Evolutionary conservation across 768 basidiomycete species (phyloP), one percentile per base, ranked within the genome.

Genomic region (Suillus fuscotomentosus): DNA sequence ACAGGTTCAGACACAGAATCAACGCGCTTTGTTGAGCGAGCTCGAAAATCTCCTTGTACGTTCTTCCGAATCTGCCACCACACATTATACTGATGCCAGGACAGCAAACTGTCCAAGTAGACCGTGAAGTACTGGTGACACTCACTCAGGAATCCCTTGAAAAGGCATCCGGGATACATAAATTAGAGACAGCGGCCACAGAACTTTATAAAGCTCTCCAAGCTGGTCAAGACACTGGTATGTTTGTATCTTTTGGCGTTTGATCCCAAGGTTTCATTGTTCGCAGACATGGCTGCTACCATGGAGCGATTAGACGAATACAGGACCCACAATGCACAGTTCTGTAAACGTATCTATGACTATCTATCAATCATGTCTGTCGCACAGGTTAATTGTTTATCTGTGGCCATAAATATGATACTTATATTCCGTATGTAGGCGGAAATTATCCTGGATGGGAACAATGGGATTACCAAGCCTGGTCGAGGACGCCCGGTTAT

Each of bases 1-100:
- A 42, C 97, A 99, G 77, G 95, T 99, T 4, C 97, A 99, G 71
- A 99, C 90, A 10, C 94, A 97, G 72, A 99, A 99, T 70, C 97
- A 99, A 75, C 85, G 89, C 27, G 87, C 89, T 17, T 81, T 99
- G 10, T 77, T 99, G 48, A 82, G 79, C 39, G 97, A 99, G 74
- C 78, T 99, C 13, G 89, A 96, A 75, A 92, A 93, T 70, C 81
- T 99, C 27, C 79, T 99, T 70, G 96, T 92, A 68, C 62, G 84
- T 68, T 34, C 62, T 60, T 22, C 20, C 17, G 68, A 27, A 47
- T 27, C 24, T 36, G 7, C 45, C 15, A 38, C 36, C 50, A 15
- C 31, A 41, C 34, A 13, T 22, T 60, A 42, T 61, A 7, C 43
- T 60, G 54, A 71, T 27, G 43, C 7, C 20, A 38, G 24, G 51